Evolutionary conservation across 805 yeast species (phyloP).

Genomic region (Ogataea haglerorum): DNA sequence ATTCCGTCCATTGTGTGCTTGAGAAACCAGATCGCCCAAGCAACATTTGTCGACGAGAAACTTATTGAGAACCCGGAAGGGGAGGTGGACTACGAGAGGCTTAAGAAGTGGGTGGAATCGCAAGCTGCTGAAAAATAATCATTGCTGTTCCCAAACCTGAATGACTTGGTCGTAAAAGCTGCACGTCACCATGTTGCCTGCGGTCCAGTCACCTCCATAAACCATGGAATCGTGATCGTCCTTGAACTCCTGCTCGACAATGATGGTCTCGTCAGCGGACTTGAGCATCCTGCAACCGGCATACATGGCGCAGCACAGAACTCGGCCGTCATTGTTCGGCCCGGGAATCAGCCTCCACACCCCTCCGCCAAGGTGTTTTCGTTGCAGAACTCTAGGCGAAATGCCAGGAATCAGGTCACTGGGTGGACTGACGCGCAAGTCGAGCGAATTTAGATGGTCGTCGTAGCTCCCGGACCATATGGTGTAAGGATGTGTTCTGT

Average conservation of each 20-base stretch:
- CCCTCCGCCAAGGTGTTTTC: slow-evolving; percentile 77
- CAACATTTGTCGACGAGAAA: slow-evolving; percentile 33
- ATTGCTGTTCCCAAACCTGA: slow-evolving; percentile 58
- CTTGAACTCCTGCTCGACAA: slow-evolving; percentile 46
- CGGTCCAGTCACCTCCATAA: slow-evolving; percentile 91
- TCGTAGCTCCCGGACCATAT: slow-evolving; percentile 93
- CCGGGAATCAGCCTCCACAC: slow-evolving; percentile 86
- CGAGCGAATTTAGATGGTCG: slow-evolving; percentile 67
- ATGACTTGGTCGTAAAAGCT: slow-evolving; percentile 86
- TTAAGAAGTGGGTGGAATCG: slow-evolving; percentile 43
- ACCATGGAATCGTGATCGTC: slow-evolving; percentile 87
- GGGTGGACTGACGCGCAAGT: slow-evolving; percentile 53
- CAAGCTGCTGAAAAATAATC: slow-evolving; percentile 34
- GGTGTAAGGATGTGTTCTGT: slow-evolving; percentile 37
- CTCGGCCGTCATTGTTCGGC: slow-evolving; percentile 41
- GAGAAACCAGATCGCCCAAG: slow-evolving; percentile 58
- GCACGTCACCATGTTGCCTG: slow-evolving; percentile 63
- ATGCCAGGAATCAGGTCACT: slow-evolving; percentile 41
- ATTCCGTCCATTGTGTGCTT: slow-evolving; percentile 70
- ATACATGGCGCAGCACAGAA: slow-evolving; percentile 90
- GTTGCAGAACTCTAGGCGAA: slow-evolving; percentile 46
- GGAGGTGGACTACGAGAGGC: slow-evolving; percentile 41
- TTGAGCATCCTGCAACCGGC: slow-evolving; percentile 79
- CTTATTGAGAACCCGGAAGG: slow-evolving; percentile 27
- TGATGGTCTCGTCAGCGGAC: slow-evolving; percentile 28